Evolutionary conservation across 352 stramenopile species (phyloP).

Genomic region (Phytophthora lateralis): DNA sequence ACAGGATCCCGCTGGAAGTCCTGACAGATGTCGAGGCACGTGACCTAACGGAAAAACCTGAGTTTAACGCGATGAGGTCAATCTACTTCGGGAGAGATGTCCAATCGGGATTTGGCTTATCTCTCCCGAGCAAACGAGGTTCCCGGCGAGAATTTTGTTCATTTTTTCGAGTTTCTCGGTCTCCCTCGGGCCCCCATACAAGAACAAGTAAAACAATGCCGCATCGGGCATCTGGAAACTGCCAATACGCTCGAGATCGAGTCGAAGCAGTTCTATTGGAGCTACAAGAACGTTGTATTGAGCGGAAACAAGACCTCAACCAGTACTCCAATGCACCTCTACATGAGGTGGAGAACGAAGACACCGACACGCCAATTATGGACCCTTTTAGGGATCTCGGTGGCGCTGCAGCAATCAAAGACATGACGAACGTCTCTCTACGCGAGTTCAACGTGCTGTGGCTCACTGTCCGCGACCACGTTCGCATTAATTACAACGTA

Average conservation of each 20-base stretch:
- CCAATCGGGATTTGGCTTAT: not conserved
- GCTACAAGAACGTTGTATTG: not conserved
- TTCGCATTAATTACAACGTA: not conserved
- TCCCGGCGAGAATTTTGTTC: not conserved
- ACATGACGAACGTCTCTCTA: not conserved
- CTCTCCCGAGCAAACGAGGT: not conserved
- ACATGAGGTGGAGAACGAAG: not conserved
- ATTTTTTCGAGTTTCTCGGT: conserved; percentile 3
- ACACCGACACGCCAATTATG: not conserved
- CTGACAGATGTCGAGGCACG: not conserved
- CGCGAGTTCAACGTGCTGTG: not conserved
- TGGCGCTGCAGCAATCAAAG: not conserved
- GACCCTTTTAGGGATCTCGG: not conserved
- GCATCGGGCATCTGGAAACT: not conserved
- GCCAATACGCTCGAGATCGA: not conserved
- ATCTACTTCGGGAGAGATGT: conserved; percentile 4
- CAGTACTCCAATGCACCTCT: not conserved
- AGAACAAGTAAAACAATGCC: conserved; percentile 6
- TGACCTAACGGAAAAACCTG: not conserved
- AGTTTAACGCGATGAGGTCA: not conserved
- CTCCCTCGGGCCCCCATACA: conserved; percentile 1
- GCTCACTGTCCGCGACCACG: not conserved
- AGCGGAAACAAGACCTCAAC: not conserved
- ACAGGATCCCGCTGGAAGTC: not conserved
- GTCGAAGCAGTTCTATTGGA: conserved; percentile 1